Evolutionary conservation across 1,284 basidiomycete genomes (phyloP).

Genomic region (Leccinum ponderosum): DNA sequence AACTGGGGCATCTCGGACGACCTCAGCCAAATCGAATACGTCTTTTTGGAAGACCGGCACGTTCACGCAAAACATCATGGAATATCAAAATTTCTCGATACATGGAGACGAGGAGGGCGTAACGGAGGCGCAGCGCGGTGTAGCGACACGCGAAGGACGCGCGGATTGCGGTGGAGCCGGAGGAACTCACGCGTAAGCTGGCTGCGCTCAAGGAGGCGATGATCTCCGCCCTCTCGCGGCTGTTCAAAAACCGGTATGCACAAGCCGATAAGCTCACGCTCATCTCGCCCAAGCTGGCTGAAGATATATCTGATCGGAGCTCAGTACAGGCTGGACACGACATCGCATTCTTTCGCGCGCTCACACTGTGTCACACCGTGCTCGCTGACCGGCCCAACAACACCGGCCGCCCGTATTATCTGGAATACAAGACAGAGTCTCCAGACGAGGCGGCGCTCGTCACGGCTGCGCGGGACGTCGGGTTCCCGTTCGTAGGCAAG

Average conservation of each 20-base stretch:
- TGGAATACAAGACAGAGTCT: constrained; percentile 95
- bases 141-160: constrained; percentile 80
- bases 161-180: constrained; percentile 61
- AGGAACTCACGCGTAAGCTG: constrained; percentile 70
- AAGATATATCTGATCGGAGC: constrained; percentile 67
- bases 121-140: constrained; percentile 94
- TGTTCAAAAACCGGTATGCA: constrained; percentile 90
- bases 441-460: constrained; percentile 96
- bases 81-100: constrained; percentile 96
- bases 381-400: constrained; percentile 76
- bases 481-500: constrained; percentile 87
- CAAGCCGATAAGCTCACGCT: constrained; percentile 85
- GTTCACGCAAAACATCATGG: constrained; percentile 96
- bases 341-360: constrained; percentile 86
- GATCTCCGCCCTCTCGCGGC: constrained; percentile 71
- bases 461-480: constrained; percentile 87
- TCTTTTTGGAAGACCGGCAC: constrained; percentile 98
- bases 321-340: constrained; percentile 68
- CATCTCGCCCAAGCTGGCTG: constrained; percentile 82
- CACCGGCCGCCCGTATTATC: constrained; percentile 57
- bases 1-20: constrained; percentile 99
- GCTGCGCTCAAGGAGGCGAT: constrained; percentile 73
- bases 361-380: constrained; percentile 94
- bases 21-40: constrained; percentile 96
- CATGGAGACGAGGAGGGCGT: constrained; percentile 92